A percentile compares a stretch with the other conserved stretches of the same genome.
phyloP scores from a whole-genome alignment of 257 asterid species.

The Henckelia pumila region DNA sequence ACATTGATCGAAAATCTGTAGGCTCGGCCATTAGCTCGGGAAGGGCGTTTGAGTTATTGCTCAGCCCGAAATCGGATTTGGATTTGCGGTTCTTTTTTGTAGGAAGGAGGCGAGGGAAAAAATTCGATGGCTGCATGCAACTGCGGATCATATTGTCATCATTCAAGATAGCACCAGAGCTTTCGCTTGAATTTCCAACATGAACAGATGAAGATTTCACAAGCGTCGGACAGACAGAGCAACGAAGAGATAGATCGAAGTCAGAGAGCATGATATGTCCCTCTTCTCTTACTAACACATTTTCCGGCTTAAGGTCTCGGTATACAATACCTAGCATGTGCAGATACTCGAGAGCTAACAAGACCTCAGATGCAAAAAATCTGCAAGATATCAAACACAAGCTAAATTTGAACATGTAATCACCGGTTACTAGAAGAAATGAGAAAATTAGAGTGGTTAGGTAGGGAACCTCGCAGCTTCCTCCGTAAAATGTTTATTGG shows the following conservation, averaged over 20 bases:
- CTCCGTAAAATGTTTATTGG: constrained; percentile 74
- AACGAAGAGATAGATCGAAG: constrained; percentile 86
- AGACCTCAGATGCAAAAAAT: constrained; percentile 79
- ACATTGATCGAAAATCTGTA: constrained; percentile 48
- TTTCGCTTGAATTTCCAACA: constrained; percentile 28
- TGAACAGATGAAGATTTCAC: constrained; percentile 76
- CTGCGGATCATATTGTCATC: constrained; percentile 47
- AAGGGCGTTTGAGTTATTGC: constrained; percentile 32
- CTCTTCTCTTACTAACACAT: constrained; percentile 78
- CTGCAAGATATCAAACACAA: constrained; percentile 36
- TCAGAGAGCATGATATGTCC: constrained; percentile 97
- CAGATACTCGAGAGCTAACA: constrained; percentile 81
- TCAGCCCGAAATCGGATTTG: constrained; percentile 55
- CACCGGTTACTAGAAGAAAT: not conserved
- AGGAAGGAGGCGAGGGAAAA: constrained; percentile 57
- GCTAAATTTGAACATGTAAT: not conserved
- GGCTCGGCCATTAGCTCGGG: constrained; percentile 69
- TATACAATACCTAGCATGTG: constrained; percentile 94
- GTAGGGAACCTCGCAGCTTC: constrained; percentile 67
- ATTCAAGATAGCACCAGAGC: constrained; percentile 31
- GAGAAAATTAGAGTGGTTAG: not conserved
- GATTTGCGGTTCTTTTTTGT: constrained; percentile 55
- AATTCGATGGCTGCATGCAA: constrained; percentile 50
- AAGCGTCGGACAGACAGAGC: constrained; percentile 84
- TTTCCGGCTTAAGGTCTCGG: constrained; percentile 90